Base-by-base conservation (phyloP, 352 stramenopile species). In the Blastocystis sp. region DNA sequence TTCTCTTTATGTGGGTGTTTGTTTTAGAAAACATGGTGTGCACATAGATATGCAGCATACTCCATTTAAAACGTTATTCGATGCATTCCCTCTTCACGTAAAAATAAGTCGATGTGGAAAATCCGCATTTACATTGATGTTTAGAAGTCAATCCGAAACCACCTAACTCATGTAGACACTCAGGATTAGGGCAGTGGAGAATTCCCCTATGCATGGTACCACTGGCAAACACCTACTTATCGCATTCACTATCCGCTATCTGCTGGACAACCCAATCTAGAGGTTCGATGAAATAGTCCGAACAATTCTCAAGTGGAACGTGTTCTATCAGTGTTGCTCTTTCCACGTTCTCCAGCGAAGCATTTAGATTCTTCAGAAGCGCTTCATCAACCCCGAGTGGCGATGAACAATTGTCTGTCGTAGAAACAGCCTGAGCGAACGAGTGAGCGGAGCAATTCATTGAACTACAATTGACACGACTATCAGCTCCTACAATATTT, bases 1-100 rank as follows among this genome's bases (percentile, higher is more conserved):
- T 62, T 63, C 23, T 80, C 43, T 80, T 80, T 61, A 15, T 77
- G 7, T 18, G 18, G 23, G n/a, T 77, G 66, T 77, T 53, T 56
- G 6, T 37, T 53, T 53, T 9, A 23, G 45, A 75, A 18, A 45
- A 70, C 15, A 18, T 34, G 37, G 13, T 18, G 61, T 34, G 61
- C 15, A 45, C n/a, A 23, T 70, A 7, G 34, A 13, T 23, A 43
- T 76, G n/a, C 18, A 47, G 13, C 18, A 76, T 6, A 23, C 9
- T n/a, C 23, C 43, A 23, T n/a, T 13, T 55, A 55, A 43, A 76
- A 18, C 11, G n/a, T 76, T 45, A 45, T n/a, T 23, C 20, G 23
- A 62, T 23, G 23, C 20, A 62, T 62, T 41, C 13, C 29, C 18
- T 55, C n/a, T 50, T 9, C 43, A 55, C 15, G 43, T 8, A 13